These are phyloP conservation scores for Flaveria sonorensis DNA, from an alignment of 129 eudicot genomes.

Conservation along the genomic window DNA sequence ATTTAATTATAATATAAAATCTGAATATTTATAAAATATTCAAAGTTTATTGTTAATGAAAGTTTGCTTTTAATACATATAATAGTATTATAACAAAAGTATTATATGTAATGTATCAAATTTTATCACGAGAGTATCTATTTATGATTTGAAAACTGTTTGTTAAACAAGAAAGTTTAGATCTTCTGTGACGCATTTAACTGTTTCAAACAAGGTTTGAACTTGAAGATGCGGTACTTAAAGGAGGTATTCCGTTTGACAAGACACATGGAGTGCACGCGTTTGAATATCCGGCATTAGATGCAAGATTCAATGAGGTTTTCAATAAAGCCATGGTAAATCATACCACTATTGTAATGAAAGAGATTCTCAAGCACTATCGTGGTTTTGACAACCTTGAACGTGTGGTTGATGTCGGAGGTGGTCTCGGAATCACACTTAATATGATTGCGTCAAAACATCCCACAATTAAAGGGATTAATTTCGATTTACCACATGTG, in stretches of 20 bases:
- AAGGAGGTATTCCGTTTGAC: conserved; percentile 35
- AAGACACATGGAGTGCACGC: conserved; percentile 35
- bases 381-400: conserved; percentile 39
- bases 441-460: conserved; percentile 29
- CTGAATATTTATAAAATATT: too few relatives aligned
- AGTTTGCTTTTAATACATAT: too few relatives aligned
- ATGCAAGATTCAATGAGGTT: conserved; percentile 36
- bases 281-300: conserved; percentile 30
- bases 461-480: conserved; percentile 41
- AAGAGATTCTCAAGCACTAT: conserved; percentile 30
- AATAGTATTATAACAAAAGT: background rate
- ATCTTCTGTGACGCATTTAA: background rate
- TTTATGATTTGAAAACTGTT: too few relatives aligned
- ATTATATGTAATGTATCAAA: too few relatives aligned
- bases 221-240: conserved; percentile 27
- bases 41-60: too few relatives aligned
- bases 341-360: conserved; percentile 34
- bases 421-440: conserved; percentile 46
- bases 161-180: background rate
- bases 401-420: conserved; percentile 45
- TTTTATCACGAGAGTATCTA: too few relatives aligned
- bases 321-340: conserved; percentile 43
- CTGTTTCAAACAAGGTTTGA: conserved; percentile 28
- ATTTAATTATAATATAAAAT: too few relatives aligned
- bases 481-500: conserved; percentile 54